Percentiles rank a stretch among this genome's conserved stretches.
Evolutionary conservation across 306 rosid species (phyloP).

Genomic region (Prunus fruticosa): DNA sequence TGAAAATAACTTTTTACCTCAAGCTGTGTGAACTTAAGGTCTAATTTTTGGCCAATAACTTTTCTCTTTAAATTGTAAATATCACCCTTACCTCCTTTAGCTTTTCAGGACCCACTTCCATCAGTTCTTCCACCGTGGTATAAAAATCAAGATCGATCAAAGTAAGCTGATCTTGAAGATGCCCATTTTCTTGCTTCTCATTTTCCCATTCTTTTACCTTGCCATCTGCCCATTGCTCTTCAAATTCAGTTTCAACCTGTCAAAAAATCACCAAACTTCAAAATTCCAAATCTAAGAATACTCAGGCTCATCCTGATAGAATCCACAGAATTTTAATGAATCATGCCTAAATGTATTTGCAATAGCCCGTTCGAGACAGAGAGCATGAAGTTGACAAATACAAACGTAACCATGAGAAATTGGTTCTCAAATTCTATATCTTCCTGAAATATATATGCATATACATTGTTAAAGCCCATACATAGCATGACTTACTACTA

Average conservation of each 20-base stretch:
- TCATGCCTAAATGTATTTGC: not conserved
- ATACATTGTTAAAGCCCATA: not conserved
- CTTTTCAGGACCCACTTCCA: conserved; percentile 87
- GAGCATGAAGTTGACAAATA: not conserved
- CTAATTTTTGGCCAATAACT: not conserved
- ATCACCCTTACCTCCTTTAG: conserved; percentile 71
- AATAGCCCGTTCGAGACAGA: not conserved
- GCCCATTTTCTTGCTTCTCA: conserved; percentile 62
- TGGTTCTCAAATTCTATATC: too few relatives aligned
- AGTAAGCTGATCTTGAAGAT: conserved; percentile 42
- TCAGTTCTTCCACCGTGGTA: conserved; percentile 78
- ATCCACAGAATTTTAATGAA: not conserved
- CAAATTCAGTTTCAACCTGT: conserved; percentile 74
- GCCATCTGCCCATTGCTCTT: conserved; percentile 78
- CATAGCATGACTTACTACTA: not conserved
- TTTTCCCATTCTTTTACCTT: conserved; percentile 70
- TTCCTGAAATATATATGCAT: too few relatives aligned
- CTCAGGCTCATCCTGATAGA: not conserved
- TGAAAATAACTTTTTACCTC: not conserved
- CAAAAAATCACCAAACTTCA: conserved; percentile 26
- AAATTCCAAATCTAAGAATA: not conserved
- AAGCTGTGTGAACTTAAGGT: not conserved
- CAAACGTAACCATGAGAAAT: not conserved
- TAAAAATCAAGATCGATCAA: conserved; percentile 87
- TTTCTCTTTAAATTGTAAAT: not conserved